Percentiles rank a stretch among this genome's conserved stretches.
phyloP scores from a whole-genome alignment of 2,329 filamentous ascomycete species.

The Botryotinia globosa region DNA sequence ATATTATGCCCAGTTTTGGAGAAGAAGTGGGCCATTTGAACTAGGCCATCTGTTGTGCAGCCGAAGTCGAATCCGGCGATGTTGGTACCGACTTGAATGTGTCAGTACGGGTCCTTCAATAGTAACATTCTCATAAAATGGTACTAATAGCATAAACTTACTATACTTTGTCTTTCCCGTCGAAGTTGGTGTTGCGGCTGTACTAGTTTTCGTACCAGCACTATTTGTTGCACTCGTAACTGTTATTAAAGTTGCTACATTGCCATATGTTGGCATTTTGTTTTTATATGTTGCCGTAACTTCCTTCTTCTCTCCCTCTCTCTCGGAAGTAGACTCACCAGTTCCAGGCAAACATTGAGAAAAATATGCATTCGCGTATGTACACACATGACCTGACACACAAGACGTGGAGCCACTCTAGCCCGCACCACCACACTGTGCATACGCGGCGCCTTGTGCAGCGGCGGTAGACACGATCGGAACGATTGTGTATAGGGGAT shows the following conservation, averaged over 20 bases:
- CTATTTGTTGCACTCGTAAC: conserved; percentile 10
- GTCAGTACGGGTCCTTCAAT: background rate
- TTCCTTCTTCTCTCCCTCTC: background rate
- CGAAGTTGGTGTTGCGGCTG: background rate
- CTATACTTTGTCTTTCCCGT: conserved; percentile 29
- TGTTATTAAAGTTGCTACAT: conserved; percentile 10
- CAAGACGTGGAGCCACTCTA: conserved; percentile 37
- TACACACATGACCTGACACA: conserved; percentile 36
- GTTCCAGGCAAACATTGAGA: conserved; percentile 36
- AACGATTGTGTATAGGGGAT: background rate
- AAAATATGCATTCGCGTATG: conserved; percentile 35
- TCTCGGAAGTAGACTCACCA: background rate
- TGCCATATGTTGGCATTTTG: background rate
- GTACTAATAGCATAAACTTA: conserved; percentile 4
- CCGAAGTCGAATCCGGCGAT: conserved; percentile 48
- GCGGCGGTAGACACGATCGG: background rate
- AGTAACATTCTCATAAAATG: background rate
- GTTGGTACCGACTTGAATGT: conserved; percentile 31
- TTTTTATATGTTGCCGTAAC: background rate
- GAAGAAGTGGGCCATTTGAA: conserved; percentile 38
- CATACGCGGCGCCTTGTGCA: conserved; percentile 20
- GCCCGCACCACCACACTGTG: conserved; percentile 34
- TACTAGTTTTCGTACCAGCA: background rate
- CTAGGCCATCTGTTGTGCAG: conserved; percentile 41
- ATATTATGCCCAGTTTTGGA: conserved; percentile 46